phyloP scores from a whole-genome alignment of 2,329 filamentous ascomycete genomes.

The Fusarium azukiicola region DNA sequence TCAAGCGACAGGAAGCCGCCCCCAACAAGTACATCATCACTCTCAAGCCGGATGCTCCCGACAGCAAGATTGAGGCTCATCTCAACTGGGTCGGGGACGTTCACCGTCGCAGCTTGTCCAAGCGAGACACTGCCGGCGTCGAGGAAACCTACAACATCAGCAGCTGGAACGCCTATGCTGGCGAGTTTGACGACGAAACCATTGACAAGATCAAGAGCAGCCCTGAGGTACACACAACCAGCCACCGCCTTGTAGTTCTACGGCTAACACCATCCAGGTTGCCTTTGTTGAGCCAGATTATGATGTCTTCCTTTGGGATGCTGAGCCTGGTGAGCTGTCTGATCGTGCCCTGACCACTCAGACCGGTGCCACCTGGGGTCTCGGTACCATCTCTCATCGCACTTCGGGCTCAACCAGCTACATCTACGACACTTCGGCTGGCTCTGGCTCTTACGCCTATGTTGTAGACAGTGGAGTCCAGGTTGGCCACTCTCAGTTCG shows the following conservation, averaged over 20 bases:
- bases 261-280: slow-evolving; percentile 39
- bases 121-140: slow-evolving; percentile 65
- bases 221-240: slow-evolving; percentile 60
- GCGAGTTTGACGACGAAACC: slow-evolving; percentile 65
- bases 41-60: slow-evolving; percentile 73
- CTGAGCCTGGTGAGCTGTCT: slow-evolving; percentile 41
- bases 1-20: slow-evolving; percentile 33
- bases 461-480: slow-evolving; percentile 82
- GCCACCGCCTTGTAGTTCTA: no score
- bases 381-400: slow-evolving; percentile 54
- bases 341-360: slow-evolving; percentile 53
- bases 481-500: slow-evolving; percentile 73
- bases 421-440: slow-evolving; percentile 72
- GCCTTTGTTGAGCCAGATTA: slow-evolving; percentile 53
- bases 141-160: slow-evolving; percentile 56
- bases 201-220: slow-evolving; percentile 64
- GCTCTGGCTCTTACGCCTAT: slow-evolving; percentile 76
- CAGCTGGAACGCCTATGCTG: slow-evolving; percentile 65
- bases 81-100: slow-evolving; percentile 71
- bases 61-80: slow-evolving; percentile 69
- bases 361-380: slow-evolving; percentile 49
- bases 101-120: slow-evolving; percentile 74
- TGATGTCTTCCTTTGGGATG: slow-evolving; percentile 41
- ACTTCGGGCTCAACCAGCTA: slow-evolving; percentile 59
- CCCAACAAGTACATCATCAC: slow-evolving; percentile 77